Percentiles rank a stretch among this genome's conserved stretches.
phyloP scores from a whole-genome alignment of 2,329 filamentous ascomycete genomes.

The Akanthomyces lecanii region DNA sequence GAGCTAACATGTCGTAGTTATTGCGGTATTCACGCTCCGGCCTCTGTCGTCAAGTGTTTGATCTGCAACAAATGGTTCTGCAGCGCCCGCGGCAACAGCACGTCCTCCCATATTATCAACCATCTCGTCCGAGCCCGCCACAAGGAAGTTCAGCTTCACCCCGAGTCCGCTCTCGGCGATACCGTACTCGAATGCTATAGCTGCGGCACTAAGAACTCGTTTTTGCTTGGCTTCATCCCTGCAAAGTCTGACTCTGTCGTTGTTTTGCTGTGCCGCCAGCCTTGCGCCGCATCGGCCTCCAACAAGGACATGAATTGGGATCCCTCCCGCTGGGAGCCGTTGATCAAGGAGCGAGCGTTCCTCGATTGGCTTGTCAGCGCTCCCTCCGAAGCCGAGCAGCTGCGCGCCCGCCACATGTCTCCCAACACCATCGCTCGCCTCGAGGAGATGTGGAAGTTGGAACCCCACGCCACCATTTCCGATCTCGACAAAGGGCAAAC shows the following conservation, averaged over 20 bases:
- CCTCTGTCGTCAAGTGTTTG: slow-evolving; percentile 93
- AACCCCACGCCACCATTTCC: slow-evolving; percentile 78
- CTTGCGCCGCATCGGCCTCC: slow-evolving; percentile 89
- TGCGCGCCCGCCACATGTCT: slow-evolving; percentile 87
- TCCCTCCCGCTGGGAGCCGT: slow-evolving; percentile 91
- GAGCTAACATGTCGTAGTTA: slow-evolving; percentile 54
- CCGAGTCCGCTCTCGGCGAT: slow-evolving; percentile 86
- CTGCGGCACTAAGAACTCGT: slow-evolving; percentile 98
- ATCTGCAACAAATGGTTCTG: slow-evolving; percentile 98
- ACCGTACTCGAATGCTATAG: slow-evolving; percentile 98
- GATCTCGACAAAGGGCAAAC: slow-evolving; percentile 88
- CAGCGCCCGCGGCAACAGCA: slow-evolving; percentile 92
- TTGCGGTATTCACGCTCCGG: slow-evolving; percentile 94
- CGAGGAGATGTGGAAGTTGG: slow-evolving; percentile 98
- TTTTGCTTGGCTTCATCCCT: slow-evolving; percentile 94
- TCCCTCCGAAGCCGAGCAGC: slow-evolving; percentile 90
- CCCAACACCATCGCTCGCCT: slow-evolving; percentile 93
- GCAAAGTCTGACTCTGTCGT: slow-evolving; percentile 98
- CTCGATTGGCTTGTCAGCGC: slow-evolving; percentile 86
- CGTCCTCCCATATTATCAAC: slow-evolving; percentile 96
- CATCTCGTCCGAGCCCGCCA: slow-evolving; percentile 95
- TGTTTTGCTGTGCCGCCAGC: slow-evolving; percentile 91
- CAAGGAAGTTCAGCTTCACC: slow-evolving; percentile 97
- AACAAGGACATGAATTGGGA: slow-evolving; percentile 99
- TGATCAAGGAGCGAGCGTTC: slow-evolving; percentile 96